Conservation (phyloP, 768 basidiomycete genomes). For the Lactifluus hygrophoroides region DNA sequence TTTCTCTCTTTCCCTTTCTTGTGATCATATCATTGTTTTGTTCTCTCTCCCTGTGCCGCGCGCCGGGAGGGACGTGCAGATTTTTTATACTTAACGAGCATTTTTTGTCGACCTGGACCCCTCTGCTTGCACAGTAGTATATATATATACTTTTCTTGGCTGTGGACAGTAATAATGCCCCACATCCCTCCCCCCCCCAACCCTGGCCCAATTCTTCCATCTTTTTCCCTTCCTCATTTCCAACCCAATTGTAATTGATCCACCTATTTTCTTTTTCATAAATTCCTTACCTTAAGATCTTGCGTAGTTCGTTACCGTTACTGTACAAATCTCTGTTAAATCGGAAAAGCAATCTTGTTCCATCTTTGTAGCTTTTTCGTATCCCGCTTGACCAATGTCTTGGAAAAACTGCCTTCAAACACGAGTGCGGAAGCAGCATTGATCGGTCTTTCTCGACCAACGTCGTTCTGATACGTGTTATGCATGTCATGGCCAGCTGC, state of each 20-base stretch:
- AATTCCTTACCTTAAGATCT: constrained; percentile 2
- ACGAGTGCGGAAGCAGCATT: too few relatives aligned
- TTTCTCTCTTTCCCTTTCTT: neutral
- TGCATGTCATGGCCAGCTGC: too few relatives aligned
- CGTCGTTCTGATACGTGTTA: too few relatives aligned
- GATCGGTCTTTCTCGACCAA: too few relatives aligned
- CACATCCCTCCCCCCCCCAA: neutral
- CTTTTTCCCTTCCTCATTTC: neutral
- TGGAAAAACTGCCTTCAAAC: too few relatives aligned
- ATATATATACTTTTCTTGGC: neutral
- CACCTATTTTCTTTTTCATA: neutral
- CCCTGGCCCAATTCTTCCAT: neutral
- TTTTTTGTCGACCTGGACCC: neutral
- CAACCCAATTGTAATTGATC: constrained; percentile 4
- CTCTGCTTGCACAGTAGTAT: neutral
- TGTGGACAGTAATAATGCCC: neutral
- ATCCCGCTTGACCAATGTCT: too few relatives aligned
- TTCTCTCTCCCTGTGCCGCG: neutral
- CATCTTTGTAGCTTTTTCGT: too few relatives aligned
- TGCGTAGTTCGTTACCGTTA: constrained; percentile 10
- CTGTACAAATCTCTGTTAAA: constrained; percentile 7
- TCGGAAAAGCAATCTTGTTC: neutral
- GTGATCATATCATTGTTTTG: neutral
- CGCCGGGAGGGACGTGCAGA: neutral
- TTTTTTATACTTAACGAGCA: neutral